Conservation (phyloP, 371 early-diverging fungal species). For the Gilbertella persicaria region DNA sequence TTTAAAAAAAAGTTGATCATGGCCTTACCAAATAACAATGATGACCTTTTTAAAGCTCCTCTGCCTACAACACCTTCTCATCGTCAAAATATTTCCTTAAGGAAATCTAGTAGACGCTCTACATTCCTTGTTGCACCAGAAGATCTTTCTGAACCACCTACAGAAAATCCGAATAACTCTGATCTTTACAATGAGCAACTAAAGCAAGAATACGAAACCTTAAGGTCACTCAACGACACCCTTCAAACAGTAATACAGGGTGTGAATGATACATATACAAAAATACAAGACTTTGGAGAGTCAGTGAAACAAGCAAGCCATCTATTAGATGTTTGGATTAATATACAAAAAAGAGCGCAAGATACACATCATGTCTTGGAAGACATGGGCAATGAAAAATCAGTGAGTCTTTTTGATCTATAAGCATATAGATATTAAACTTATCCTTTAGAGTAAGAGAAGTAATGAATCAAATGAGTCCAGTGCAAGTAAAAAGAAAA, state of each 20-base stretch:
- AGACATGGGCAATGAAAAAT: conserved; percentile 24
- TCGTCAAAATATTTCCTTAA: conserved; percentile 5
- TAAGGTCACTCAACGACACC: conserved; percentile 29
- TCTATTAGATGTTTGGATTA: conserved; percentile 40
- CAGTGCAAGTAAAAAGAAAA: background rate
- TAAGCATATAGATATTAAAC: background rate
- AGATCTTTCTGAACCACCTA: conserved; percentile 15
- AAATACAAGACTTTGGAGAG: conserved; percentile 30
- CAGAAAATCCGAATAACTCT: conserved; percentile 36
- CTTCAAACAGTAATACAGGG: conserved; percentile 25
- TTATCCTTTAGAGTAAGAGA: background rate
- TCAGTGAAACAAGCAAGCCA: conserved; percentile 40
- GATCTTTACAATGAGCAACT: conserved; percentile 30
- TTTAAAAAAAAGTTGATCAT: too few relatives aligned
- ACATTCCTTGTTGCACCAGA: conserved; percentile 6
- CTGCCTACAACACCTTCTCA: background rate
- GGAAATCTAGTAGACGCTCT: conserved; percentile 11
- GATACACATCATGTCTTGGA: conserved; percentile 38
- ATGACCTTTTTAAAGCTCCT: too few relatives aligned
- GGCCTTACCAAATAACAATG: too few relatives aligned
- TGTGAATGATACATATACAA: conserved; percentile 19
- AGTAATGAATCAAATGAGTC: background rate
- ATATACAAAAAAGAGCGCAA: conserved; percentile 36
- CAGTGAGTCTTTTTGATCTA: background rate
- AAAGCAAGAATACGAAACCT: conserved; percentile 28